Conservation (phyloP, 2,329 filamentous ascomycete species). For the Venturia nashicola region DNA sequence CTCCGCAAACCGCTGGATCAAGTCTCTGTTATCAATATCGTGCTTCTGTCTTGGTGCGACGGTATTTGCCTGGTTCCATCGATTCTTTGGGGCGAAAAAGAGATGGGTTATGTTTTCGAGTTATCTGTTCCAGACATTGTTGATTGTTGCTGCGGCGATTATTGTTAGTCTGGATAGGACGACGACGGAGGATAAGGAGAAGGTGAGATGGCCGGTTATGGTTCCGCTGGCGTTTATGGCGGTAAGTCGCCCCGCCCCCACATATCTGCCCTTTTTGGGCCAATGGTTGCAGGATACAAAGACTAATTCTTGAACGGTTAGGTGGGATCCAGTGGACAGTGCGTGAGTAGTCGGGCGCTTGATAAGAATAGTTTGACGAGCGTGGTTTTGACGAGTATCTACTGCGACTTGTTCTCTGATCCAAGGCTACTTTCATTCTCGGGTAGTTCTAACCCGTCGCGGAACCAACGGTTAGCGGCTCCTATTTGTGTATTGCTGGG, state of each 20-base stretch:
- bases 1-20: constrained; percentile 48
- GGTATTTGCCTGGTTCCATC: constrained; percentile 58
- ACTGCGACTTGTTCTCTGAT: constrained; percentile 69
- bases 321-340: constrained; percentile 68
- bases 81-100: constrained; percentile 45
- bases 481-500: constrained; percentile 40
- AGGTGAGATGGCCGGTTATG: constrained; percentile 46
- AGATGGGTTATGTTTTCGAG: constrained; percentile 50
- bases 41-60: constrained; percentile 64
- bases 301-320: no score
- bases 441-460: constrained; percentile 38
- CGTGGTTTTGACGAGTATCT: constrained; percentile 34
- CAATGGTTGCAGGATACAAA: no score
- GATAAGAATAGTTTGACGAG: constrained; percentile 71
- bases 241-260: no score
- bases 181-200: constrained; percentile 18
- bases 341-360: constrained; percentile 57
- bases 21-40: constrained; percentile 56
- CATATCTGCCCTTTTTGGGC: no score
- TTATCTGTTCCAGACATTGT: constrained; percentile 28
- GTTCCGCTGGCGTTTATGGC: constrained; percentile 57
- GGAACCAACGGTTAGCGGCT: constrained; percentile 40
- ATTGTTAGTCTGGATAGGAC: constrained; percentile 30
- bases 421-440: constrained; percentile 32
- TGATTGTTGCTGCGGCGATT: constrained; percentile 27